Evolutionary conservation across 2,329 filamentous ascomycete genomes (phyloP).

Genomic region (Didymella lethalis): DNA sequence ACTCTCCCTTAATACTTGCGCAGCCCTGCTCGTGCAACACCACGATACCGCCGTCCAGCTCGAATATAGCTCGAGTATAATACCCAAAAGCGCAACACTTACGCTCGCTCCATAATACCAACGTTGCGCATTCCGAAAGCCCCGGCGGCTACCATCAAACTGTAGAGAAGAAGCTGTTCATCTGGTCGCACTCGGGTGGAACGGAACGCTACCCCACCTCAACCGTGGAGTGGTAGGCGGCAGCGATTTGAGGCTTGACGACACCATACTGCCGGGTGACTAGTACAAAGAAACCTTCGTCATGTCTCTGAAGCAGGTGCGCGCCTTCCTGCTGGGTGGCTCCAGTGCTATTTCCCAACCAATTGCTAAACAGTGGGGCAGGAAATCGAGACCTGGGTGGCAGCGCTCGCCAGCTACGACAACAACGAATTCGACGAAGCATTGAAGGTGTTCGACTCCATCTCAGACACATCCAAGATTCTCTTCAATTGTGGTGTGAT

Average conservation of each 20-base stretch:
- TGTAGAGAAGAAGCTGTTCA: constrained; percentile 24
- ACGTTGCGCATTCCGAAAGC: constrained; percentile 30
- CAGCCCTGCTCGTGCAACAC: constrained; percentile 20
- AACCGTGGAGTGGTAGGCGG: constrained; percentile 39
- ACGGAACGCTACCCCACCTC: constrained; percentile 28
- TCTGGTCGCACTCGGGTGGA: constrained; percentile 33
- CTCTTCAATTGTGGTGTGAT: constrained; percentile 99
- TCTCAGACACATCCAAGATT: constrained; percentile 96
- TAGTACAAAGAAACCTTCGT: constrained; percentile 43
- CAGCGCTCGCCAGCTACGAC: constrained; percentile 89
- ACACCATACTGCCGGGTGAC: constrained; percentile 53
- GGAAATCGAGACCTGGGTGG: constrained; percentile 99
- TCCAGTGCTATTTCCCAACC: constrained; percentile 24
- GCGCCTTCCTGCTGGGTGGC: constrained; percentile 23
- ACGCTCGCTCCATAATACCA: constrained; percentile 26
- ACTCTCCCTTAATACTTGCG: constrained; percentile 36
- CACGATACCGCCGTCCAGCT: constrained; percentile 16
- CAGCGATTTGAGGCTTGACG: constrained; percentile 45
- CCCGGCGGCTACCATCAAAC: constrained; percentile 42
- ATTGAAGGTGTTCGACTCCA: constrained; percentile 80
- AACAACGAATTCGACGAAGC: constrained; percentile 97
- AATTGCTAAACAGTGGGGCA: constrained; percentile 53
- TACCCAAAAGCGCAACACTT: constrained; percentile 23
- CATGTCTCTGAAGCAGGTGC: constrained; percentile 61
- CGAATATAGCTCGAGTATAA: constrained; percentile 25